Evolutionary conservation across 371 early-diverging fungal species (phyloP), one percentile per base, ranked within the genome.

Genomic region (Saksenaea vasiformis): DNA sequence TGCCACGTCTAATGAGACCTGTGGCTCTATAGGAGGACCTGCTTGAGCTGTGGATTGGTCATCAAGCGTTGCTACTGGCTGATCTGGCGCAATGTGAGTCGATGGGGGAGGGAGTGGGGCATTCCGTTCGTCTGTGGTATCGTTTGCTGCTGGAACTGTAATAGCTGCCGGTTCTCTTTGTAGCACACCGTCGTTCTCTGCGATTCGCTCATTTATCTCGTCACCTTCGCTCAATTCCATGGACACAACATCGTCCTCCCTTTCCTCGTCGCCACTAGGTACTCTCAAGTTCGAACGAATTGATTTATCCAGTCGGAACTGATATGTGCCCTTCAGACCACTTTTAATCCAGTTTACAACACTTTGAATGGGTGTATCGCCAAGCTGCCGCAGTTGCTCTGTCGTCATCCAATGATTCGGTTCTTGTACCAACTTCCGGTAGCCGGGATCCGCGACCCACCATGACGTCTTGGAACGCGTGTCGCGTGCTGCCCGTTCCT

Each of bases 401-500:
- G 11, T 9, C 8, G 22, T 47, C 5, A 11, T 22, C 51, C 51
- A 47, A 3, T 11, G 51, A 22, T 47, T 47, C 22, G 51, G 51
- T 1, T 11, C 22, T 47, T 22, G 51, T 47, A 63, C 44, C 14
- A 63, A 22, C 11, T 56, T 19, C 19, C n/a, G 56, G 24, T 62
- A 62, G 17, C 41, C 63, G 19, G 56, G 36, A 13, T 47, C 56
- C 22, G 43, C 31, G 3, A 17, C 56, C 64, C 64, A 63, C 64
- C 64, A 63, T 14, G 43, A 5, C 8, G 44, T 31, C 55, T 62
- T 24, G 13, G 19, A 56, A 5, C 57, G 35, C 17, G 44, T 22
- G 55, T 62, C 61, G 1, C 34, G 17, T 9, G 51, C 51, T 15
- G 58, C 51, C 7, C 58, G 41, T 10, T 62, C 51, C 24, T 62